phyloP scores from a whole-genome alignment of 2,329 filamentous ascomycete species.

The Colletotrichum aenigma region DNA sequence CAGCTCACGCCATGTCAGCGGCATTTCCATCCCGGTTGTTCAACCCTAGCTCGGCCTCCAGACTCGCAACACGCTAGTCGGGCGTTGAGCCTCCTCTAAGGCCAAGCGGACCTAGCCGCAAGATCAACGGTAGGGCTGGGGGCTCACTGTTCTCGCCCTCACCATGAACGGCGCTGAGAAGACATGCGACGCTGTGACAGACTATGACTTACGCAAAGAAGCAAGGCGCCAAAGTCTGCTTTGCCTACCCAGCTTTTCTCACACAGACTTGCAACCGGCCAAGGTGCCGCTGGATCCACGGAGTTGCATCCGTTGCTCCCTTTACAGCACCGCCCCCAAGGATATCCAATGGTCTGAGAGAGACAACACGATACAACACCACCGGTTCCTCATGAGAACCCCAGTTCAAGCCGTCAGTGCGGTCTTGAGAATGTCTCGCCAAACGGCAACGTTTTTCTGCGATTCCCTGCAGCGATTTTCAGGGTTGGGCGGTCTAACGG shows the following conservation, averaged over 20 bases:
- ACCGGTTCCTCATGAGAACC: slow-evolving; percentile 4
- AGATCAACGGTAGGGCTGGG: slow-evolving; percentile 2
- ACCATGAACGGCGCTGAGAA: not conserved
- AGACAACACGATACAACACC: slow-evolving; percentile 12
- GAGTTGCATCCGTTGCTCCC: not conserved
- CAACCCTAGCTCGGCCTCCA: not conserved
- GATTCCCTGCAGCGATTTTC: not conserved
- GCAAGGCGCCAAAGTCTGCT: slow-evolving; percentile 9
- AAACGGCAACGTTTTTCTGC: not conserved
- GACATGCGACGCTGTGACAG: not conserved
- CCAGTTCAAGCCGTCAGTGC: slow-evolving; percentile 9
- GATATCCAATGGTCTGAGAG: not conserved
- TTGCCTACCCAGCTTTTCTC: not conserved
- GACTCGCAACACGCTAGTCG: not conserved
- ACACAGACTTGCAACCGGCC: slow-evolving; percentile 10
- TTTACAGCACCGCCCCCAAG: not conserved
- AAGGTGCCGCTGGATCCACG: slow-evolving; percentile 7
- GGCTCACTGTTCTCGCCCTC: not conserved
- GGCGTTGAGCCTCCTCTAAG: slow-evolving; percentile 6
- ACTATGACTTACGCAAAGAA: slow-evolving; percentile 9
- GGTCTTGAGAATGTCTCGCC: slow-evolving; percentile 11
- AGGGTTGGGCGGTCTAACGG: not conserved
- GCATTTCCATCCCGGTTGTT: not conserved
- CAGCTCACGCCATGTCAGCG: not conserved
- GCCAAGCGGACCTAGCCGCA: not conserved